Evolutionary conservation across 495 filamentous ascomycete species (phyloP).

Genomic region (Lasiosphaeriaceae sp.): DNA sequence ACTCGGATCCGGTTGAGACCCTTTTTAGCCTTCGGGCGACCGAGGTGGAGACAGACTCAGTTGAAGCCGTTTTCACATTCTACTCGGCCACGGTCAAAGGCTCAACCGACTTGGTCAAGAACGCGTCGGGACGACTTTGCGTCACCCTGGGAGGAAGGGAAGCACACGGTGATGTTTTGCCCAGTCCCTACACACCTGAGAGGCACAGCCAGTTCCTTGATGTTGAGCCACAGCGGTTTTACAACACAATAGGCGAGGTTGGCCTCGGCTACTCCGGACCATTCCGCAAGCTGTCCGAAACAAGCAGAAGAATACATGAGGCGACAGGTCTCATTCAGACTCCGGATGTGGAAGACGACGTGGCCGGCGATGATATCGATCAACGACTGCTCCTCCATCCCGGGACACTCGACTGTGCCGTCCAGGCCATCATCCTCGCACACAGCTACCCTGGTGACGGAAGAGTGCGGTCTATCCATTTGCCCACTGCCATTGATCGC

Average conservation of each 20-base stretch:
- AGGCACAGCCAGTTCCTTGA: slow-evolving; percentile 9
- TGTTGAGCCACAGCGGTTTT: slow-evolving; percentile 9
- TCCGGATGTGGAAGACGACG: not conserved
- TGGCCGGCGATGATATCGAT: not conserved
- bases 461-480: slow-evolving; percentile 13
- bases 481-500: slow-evolving; percentile 19
- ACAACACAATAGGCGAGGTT: slow-evolving; percentile 3
- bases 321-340: slow-evolving; percentile 2
- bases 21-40: slow-evolving; percentile 12
- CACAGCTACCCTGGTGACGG: slow-evolving; percentile 20
- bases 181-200: slow-evolving; percentile 21
- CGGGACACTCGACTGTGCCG: slow-evolving; percentile 22
- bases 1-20: slow-evolving; percentile 15
- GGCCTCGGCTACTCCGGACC: slow-evolving; percentile 7
- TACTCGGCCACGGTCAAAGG: slow-evolving; percentile 4
- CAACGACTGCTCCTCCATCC: slow-evolving; percentile 24
- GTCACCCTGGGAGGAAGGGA: slow-evolving; percentile 10
- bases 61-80: slow-evolving; percentile 13
- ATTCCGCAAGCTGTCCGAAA: slow-evolving; percentile 6
- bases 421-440: slow-evolving; percentile 27
- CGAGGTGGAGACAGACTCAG: not conserved
- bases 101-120: slow-evolving; percentile 18
- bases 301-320: not conserved
- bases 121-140: slow-evolving; percentile 15
- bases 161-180: slow-evolving; percentile 1